These are phyloP conservation scores for Venturia pyrina DNA, from an alignment of 2,329 filamentous ascomycete species.

Conservation along the genomic window DNA sequence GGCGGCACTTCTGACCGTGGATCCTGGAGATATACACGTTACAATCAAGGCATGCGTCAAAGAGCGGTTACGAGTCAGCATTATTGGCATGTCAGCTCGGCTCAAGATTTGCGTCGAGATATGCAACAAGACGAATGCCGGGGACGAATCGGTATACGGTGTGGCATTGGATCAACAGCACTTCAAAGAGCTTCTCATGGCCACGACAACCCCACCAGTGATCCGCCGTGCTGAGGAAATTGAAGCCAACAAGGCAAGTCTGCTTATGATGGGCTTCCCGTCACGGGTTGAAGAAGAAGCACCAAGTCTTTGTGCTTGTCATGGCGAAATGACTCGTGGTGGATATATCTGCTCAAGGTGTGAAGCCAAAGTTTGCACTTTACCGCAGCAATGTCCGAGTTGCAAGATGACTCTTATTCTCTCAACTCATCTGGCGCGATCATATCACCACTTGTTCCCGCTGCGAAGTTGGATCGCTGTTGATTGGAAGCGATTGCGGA, in stretches of 20 bases:
- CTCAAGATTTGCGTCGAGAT: conserved; percentile 88
- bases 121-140: conserved; percentile 75
- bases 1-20: conserved; percentile 79
- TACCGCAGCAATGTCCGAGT: conserved; percentile 83
- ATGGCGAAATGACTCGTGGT: conserved; percentile 69
- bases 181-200: conserved; percentile 81
- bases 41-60: conserved; percentile 70
- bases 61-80: conserved; percentile 76
- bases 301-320: conserved; percentile 79
- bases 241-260: conserved; percentile 36
- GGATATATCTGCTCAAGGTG: conserved; percentile 91
- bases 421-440: conserved; percentile 85
- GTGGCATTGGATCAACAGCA: conserved; percentile 81
- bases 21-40: conserved; percentile 90
- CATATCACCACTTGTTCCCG: conserved; percentile 87
- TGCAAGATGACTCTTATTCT: conserved; percentile 89
- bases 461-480: conserved; percentile 87
- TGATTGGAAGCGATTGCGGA: conserved; percentile 61
- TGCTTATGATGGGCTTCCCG: conserved; percentile 98
- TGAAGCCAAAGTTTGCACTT: conserved; percentile 73
- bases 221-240: conserved; percentile 42
- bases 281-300: conserved; percentile 66
- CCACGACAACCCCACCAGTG: conserved; percentile 79
- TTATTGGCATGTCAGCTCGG: conserved; percentile 85
- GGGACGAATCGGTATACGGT: conserved; percentile 65